Conservation (phyloP, 2,329 filamentous ascomycete genomes). For the Laburnicola sp. region DNA sequence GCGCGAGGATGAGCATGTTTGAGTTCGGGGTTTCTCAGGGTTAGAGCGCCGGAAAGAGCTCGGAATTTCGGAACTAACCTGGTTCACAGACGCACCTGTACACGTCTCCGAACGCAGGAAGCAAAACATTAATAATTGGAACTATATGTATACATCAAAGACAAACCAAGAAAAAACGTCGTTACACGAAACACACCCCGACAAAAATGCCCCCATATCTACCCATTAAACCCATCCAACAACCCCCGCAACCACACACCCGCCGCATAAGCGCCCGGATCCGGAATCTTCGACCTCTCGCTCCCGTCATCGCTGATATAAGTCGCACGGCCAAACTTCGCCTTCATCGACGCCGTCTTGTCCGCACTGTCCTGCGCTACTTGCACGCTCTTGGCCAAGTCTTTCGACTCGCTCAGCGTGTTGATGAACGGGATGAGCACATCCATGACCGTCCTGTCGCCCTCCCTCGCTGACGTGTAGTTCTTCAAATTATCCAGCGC, state of each 20-base stretch:
- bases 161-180: too few relatives aligned
- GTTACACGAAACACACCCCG: too few relatives aligned
- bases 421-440: constrained; percentile 86
- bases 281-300: constrained; percentile 58
- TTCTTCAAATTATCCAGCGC: constrained; percentile 52
- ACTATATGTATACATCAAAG: too few relatives aligned
- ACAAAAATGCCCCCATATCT: too few relatives aligned
- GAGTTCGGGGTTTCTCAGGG: too few relatives aligned
- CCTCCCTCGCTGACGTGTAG: constrained; percentile 85
- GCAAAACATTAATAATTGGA: too few relatives aligned
- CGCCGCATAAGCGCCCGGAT: constrained; percentile 75
- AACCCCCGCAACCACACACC: constrained; percentile 76
- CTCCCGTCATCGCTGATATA: constrained; percentile 74
- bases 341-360: constrained; percentile 84
- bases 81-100: too few relatives aligned
- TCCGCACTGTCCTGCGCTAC: constrained; percentile 76
- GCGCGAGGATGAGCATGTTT: too few relatives aligned
- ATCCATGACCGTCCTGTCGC: constrained; percentile 89
- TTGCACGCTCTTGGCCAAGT: constrained; percentile 70
- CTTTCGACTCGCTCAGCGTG: constrained; percentile 63
- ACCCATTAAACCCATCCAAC: constrained; percentile 24
- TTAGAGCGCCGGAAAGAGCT: background rate
- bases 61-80: background rate
- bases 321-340: constrained; percentile 79
- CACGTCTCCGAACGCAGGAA: too few relatives aligned